Base-by-base conservation (phyloP, 2,329 filamentous ascomycete species). In the Aureobasidium namibiae region DNA sequence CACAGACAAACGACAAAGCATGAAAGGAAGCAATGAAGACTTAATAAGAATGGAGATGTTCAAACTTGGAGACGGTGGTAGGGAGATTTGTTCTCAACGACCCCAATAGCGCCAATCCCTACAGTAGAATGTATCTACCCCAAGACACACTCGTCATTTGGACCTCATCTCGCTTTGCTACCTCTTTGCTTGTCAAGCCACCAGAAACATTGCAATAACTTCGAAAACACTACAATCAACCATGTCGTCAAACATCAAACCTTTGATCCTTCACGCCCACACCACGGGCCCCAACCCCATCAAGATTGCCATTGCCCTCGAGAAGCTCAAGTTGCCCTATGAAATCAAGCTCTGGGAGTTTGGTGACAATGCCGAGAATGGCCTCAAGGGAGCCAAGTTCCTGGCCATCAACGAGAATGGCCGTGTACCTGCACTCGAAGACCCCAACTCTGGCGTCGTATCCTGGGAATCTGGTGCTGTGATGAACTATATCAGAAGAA, bases 381-480 rank as follows among this genome's bases (percentile, higher is more conserved):
- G 72, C 1, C 68, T 75, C 61, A 75, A 76, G 48, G 71, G 74
- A 5, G 61, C 67, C 3, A 46, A 56, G 0, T 78, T 74, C 63
- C 62, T 72, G n/a, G 66, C 69, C 18, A 72, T 78, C 65, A 78
- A 76, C 63, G 70, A 73, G 56, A 78, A 78, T 61, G 75, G 76
- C 2, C 46, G 69, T 73, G 57, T 75, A 1, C 75, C 72, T 1
- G 72, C 74, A 33, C 66, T 79, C 38, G 68, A 78, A 59, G 77
- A 80, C 62, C 75, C 75, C 61, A 78, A 76, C 42, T 72, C 68
- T 16, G 72, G 70, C 60, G 67, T 80, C 39, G 74, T 72, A 0
- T 70, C 78, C 41, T 81, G 76, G 74, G 78, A 81, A 65, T 76
- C 74, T 16, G 76, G 76, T 24, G 78, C 79, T 11, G 79, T 80